Conservation (phyloP, 352 stramenopile species). For the Blastocystis sp. region DNA sequence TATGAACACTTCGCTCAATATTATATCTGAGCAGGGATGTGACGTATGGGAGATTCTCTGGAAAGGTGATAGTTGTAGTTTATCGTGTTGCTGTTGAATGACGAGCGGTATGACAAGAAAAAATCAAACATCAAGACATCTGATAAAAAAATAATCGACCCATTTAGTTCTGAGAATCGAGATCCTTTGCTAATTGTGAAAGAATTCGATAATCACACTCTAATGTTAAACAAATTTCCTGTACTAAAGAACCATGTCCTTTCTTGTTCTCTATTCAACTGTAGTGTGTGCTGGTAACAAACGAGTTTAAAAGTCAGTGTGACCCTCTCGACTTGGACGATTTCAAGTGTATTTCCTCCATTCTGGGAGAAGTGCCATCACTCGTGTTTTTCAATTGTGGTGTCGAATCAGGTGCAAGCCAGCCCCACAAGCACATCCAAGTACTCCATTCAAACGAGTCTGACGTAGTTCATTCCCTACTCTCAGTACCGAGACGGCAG, state of each 20-base stretch:
- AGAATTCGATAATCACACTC: background rate
- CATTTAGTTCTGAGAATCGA: conserved; percentile 11
- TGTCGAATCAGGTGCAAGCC: conserved; percentile 54
- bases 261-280: background rate
- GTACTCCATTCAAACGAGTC: background rate
- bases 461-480: background rate
- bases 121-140: conserved; percentile 46
- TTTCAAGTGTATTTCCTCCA: background rate
- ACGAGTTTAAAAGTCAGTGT: conserved; percentile 39
- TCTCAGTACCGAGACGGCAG: background rate
- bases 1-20: background rate
- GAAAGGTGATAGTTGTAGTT: conserved; percentile 5
- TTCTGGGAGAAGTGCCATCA: conserved; percentile 17
- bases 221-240: conserved; percentile 58
- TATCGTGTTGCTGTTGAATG: conserved; percentile 19
- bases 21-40: background rate
- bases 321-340: background rate
- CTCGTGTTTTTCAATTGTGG: conserved; percentile 61
- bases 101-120: conserved; percentile 18
- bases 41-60: conserved; percentile 10
- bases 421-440: conserved; percentile 58
- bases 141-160: background rate
- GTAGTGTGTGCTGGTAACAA: conserved; percentile 39
- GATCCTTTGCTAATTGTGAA: background rate
- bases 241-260: conserved; percentile 45